A percentile compares a stretch with the other conserved stretches of the same genome.
These are phyloP conservation scores for Exobasidium rhododendri DNA, from an alignment of 1,284 basidiomycete species.

Conservation along the genomic window DNA sequence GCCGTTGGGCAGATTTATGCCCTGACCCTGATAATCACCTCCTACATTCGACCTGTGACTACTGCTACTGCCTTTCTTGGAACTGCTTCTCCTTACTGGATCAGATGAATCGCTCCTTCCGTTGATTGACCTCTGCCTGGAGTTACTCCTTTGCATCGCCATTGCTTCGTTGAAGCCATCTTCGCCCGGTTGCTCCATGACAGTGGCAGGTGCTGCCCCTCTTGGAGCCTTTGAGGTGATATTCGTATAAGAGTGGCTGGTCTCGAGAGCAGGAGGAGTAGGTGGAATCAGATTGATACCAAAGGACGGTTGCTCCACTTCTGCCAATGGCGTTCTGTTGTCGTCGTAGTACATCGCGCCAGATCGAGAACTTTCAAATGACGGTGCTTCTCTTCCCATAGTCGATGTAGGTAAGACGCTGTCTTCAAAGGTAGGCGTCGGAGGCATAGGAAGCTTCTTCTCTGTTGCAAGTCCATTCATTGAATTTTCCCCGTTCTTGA, in stretches of 20 bases:
- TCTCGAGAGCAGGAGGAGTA: conserved; percentile 41
- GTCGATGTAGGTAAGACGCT: conserved; percentile 9
- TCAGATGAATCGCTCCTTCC: not conserved
- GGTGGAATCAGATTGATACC: conserved; percentile 48
- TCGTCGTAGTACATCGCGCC: conserved; percentile 21
- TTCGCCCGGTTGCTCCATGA: not conserved
- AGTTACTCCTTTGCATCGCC: conserved; percentile 2
- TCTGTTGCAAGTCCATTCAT: conserved; percentile 1
- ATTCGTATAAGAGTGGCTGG: not conserved
- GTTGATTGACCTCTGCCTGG: not conserved
- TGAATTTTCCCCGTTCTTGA: not conserved
- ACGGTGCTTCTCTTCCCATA: conserved; percentile 4
- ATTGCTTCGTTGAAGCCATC: not conserved
- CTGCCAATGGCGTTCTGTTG: conserved; percentile 26
- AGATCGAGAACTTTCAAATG: not conserved
- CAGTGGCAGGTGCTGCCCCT: not conserved
- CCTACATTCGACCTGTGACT: too few relatives aligned
- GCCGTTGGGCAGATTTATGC: conserved; percentile 38
- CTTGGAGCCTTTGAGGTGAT: conserved; percentile 7
- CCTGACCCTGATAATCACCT: conserved; percentile 41
- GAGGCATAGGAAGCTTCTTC: conserved; percentile 39
- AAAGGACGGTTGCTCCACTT: conserved; percentile 18
- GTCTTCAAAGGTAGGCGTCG: conserved; percentile 25
- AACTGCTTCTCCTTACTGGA: not conserved
- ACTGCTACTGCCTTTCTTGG: not conserved